Conservation (phyloP, 2,329 filamentous ascomycete species). For the Phyllosticta citribraziliensis region DNA sequence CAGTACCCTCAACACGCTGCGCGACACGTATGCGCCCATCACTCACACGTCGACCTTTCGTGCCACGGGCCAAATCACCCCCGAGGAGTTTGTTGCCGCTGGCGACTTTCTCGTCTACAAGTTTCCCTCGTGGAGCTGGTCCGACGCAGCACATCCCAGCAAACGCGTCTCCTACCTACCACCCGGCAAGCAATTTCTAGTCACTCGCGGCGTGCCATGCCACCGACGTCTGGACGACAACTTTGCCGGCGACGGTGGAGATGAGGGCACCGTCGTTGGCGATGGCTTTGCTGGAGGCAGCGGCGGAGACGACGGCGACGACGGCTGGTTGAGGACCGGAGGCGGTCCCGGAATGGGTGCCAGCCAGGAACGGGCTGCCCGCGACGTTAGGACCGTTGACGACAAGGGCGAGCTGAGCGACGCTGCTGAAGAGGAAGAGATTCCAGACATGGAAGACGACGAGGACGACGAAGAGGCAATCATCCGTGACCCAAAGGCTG, state of each 20-base stretch:
- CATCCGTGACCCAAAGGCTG: slow-evolving; percentile 60
- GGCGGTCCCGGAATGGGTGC: slow-evolving; percentile 43
- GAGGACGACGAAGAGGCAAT: slow-evolving; percentile 92
- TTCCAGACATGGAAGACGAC: slow-evolving; percentile 97
- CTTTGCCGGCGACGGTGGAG: slow-evolving; percentile 79
- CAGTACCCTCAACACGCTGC: slow-evolving; percentile 83
- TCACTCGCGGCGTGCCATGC: slow-evolving; percentile 91
- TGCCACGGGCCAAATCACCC: slow-evolving; percentile 87
- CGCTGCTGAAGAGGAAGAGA: slow-evolving; percentile 59
- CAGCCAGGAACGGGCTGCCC: slow-evolving; percentile 64
- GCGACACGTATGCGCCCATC: slow-evolving; percentile 84
- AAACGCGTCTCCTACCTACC: slow-evolving; percentile 77
- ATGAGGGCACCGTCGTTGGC: slow-evolving; percentile 76
- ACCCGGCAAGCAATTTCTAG: slow-evolving; percentile 83
- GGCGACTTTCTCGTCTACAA: slow-evolving; percentile 98
- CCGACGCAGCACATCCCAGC: slow-evolving; percentile 70
- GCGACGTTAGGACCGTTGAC: slow-evolving; percentile 79
- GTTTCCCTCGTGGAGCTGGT: slow-evolving; percentile 97
- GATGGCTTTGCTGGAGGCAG: slow-evolving; percentile 55
- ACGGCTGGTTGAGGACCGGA: slow-evolving; percentile 87
- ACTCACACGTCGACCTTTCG: slow-evolving; percentile 89
- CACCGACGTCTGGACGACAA: slow-evolving; percentile 84
- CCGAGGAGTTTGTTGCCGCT: slow-evolving; percentile 89
- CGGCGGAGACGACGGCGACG: slow-evolving; percentile 54
- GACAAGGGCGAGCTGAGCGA: slow-evolving; percentile 70